These are phyloP conservation scores for Epichloe gansuensis DNA, from an alignment of 2,329 filamentous ascomycete species.

Conservation along the genomic window DNA sequence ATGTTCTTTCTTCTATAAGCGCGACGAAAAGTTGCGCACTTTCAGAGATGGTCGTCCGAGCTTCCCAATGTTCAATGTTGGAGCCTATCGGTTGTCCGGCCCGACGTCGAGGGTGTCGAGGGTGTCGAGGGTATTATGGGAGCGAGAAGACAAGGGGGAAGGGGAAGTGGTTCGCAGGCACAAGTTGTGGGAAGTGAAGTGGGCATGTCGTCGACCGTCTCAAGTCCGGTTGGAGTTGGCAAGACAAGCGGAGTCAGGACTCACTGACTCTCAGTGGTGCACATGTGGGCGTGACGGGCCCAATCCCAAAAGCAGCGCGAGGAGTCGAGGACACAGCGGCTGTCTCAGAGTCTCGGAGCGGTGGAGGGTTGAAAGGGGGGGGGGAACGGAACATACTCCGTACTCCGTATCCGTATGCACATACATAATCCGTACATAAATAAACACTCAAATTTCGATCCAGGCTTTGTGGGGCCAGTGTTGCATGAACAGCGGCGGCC, in stretches of 20 bases:
- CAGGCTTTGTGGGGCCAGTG: too few relatives aligned
- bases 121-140: background rate
- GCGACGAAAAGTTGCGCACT: background rate
- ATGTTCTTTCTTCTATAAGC: background rate
- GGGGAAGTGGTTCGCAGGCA: background rate
- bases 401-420: too few relatives aligned
- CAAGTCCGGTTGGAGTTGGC: background rate
- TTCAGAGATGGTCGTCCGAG: background rate
- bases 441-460: too few relatives aligned
- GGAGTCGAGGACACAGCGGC: background rate
- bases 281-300: background rate
- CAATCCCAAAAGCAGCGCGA: background rate
- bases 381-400: too few relatives aligned
- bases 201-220: background rate
- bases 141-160: background rate
- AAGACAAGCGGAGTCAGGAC: constrained; percentile 3
- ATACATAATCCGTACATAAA: too few relatives aligned
- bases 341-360: background rate
- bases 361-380: too few relatives aligned
- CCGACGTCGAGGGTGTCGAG: background rate
- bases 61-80: background rate
- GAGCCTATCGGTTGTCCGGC: background rate
- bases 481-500: too few relatives aligned
- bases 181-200: background rate
- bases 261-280: background rate